These are phyloP conservation scores for Ceratocystis cubensis DNA, from an alignment of 2,329 filamentous ascomycete genomes.

Conservation along the genomic window DNA sequence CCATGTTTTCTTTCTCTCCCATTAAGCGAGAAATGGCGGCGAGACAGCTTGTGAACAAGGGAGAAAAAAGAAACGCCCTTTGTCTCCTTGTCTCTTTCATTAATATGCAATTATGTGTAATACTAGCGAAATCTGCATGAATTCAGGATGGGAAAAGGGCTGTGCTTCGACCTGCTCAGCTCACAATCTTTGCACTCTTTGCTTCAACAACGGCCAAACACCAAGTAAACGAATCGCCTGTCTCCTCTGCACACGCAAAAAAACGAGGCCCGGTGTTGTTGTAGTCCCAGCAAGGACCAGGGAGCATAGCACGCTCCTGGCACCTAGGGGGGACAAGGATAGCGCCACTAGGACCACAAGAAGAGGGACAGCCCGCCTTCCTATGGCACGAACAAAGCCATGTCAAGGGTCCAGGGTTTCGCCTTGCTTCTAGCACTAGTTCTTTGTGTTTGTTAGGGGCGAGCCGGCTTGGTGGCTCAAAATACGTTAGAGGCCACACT, in stretches of 20 bases:
- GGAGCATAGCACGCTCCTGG: not conserved
- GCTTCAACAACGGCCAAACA: not conserved
- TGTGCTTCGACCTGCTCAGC: not conserved
- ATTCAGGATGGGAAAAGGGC: not conserved
- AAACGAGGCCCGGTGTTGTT: slow-evolving; percentile 1
- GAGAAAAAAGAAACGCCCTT: no score
- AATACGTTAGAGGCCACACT: not conserved
- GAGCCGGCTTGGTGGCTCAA: no score
- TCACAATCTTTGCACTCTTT: not conserved
- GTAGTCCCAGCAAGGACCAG: not conserved
- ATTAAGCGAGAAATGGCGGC: not conserved
- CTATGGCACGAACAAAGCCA: no score
- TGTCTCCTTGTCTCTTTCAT: not conserved
- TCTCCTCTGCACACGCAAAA: not conserved
- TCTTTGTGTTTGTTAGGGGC: no score
- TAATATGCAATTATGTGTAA: not conserved
- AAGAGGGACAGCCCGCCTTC: no score
- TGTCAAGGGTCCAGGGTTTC: no score
- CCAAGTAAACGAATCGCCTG: not conserved
- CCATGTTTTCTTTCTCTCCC: not conserved
- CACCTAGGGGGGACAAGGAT: not conserved
- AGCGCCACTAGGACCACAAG: not conserved
- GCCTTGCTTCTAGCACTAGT: no score
- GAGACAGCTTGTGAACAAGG: not conserved
- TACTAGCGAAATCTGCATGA: not conserved